Conservation (phyloP, 2,329 filamentous ascomycete genomes). For the Alternaria brassicae region DNA sequence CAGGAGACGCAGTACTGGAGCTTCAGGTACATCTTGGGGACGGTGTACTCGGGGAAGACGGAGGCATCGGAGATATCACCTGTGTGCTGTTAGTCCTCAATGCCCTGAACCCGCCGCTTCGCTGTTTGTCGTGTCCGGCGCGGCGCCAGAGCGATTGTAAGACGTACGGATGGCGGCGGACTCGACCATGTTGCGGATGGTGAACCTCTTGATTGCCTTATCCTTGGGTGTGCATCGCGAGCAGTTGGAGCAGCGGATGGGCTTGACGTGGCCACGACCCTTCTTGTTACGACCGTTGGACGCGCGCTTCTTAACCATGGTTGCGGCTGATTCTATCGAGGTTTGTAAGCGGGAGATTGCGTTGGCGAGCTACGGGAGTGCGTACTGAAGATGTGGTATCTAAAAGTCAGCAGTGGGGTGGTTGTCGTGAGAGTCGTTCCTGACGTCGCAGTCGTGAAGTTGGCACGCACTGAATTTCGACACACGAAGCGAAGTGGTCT, state of each 20-base stretch:
- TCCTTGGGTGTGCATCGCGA: slow-evolving; percentile 90
- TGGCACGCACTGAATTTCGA: slow-evolving; percentile 26
- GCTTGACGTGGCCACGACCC: slow-evolving; percentile 99
- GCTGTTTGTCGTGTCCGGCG: slow-evolving; percentile 3
- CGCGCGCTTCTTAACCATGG: slow-evolving; percentile 78
- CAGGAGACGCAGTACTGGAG: slow-evolving; percentile 99
- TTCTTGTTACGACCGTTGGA: slow-evolving; percentile 99
- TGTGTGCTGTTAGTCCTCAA: slow-evolving; percentile 53
- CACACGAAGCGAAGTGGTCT: slow-evolving; percentile 15
- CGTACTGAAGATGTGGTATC: slow-evolving; percentile 48
- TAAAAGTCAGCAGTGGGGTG: slow-evolving; percentile 45
- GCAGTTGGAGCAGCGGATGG: slow-evolving; percentile 92
- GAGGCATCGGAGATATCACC: slow-evolving; percentile 99
- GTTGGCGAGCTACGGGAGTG: slow-evolving; percentile 14
- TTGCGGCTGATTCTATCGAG: slow-evolving; percentile 59
- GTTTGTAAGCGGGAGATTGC: slow-evolving; percentile 27
- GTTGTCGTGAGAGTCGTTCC: slow-evolving; percentile 42
- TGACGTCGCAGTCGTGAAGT: slow-evolving; percentile 24
- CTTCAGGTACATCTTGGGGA: slow-evolving; percentile 99
- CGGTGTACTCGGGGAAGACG: slow-evolving; percentile 98
- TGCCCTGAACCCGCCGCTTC: slow-evolving; percentile 12
- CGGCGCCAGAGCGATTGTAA: slow-evolving; percentile 14
- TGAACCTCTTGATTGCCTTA: slow-evolving; percentile 99
- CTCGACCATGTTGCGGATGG: slow-evolving; percentile 99
- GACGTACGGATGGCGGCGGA: slow-evolving; percentile 98